These are phyloP conservation scores for Geoglossum cookeanum DNA, from an alignment of 2,329 filamentous ascomycete species.

Conservation along the genomic window DNA sequence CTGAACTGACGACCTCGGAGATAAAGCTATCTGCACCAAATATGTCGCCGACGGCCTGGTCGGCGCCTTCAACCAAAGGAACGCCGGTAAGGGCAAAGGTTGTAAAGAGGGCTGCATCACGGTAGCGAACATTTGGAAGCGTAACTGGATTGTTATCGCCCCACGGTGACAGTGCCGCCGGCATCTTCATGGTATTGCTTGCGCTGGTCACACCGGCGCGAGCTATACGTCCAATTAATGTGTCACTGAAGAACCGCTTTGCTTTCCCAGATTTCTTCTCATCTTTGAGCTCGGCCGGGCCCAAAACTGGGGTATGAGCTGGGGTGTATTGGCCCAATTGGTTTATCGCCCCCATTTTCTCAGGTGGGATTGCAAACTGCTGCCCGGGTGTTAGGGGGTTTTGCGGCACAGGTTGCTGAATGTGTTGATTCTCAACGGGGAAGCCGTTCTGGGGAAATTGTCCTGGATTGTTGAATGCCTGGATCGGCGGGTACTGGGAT, in stretches of 20 bases:
- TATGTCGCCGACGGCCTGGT: conserved; percentile 13
- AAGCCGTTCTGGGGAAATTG: conserved; percentile 1
- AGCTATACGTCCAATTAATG: conserved; percentile 18
- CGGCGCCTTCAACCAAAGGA: conserved; percentile 17
- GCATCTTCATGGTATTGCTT: conserved; percentile 18
- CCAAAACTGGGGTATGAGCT: neutral
- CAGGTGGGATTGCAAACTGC: neutral
- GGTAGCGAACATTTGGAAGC: conserved; percentile 21
- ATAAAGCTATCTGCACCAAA: conserved; percentile 20
- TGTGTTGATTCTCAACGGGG: conserved; percentile 7
- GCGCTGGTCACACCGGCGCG: conserved; percentile 18
- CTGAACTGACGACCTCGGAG: conserved; percentile 17
- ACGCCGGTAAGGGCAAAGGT: conserved; percentile 20
- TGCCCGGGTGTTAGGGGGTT: neutral
- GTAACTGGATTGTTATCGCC: conserved; percentile 23
- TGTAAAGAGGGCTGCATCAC: conserved; percentile 20
- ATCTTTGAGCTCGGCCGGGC: neutral
- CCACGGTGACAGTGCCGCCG: conserved; percentile 18
- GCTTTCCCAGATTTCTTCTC: neutral
- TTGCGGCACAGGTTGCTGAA: neutral
- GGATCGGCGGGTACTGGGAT: neutral
- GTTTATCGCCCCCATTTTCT: neutral
- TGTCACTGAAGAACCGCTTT: conserved; percentile 19
- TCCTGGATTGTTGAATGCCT: neutral
- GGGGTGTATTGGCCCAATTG: neutral